Evolutionary conservation across 139 green algal species (phyloP), one percentile per base, ranked within the genome.

Genomic region (Picochlorum sp.): DNA sequence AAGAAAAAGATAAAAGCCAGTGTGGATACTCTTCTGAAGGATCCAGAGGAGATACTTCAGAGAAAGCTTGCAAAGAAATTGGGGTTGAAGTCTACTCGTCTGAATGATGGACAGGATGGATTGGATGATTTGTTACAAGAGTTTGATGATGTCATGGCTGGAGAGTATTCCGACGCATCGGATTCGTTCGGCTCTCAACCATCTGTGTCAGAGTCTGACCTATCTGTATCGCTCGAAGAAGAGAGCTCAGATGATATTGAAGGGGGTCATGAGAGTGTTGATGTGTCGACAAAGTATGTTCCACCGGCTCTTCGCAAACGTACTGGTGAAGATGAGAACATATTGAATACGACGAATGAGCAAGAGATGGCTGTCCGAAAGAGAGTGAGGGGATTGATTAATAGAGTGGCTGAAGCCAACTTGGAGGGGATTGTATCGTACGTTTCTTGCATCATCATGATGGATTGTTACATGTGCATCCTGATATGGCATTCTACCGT

Each of bases 321-420:
- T 3, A 37, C 65, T 30, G 58, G n/a, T 10, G 63, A 26, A 16
- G 74, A 41, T 0, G 62, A 28, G 28, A 30, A 30, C 28, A 30
- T 30, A n/a, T 46, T 28, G n/a, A 41, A 9, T 41, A 41, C 8
- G 34, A 11, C 34, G 9, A 56, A 41, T 1, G 68, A 24, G n/a
- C 16, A 47, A 2, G 37, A 62, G 46, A 51, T 46, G 65, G 16
- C 65, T 72, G 1, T 46, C 89, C 59, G 66, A 76, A 67, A 78
- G 9, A 72, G 76, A 4, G 69, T 92, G 46, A 82, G 78, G 16
- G 86, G 86, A 18, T 74, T 90, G 47, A 74, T 93, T 38, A 93
- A 93, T 71, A 77, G 84, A 32, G 71, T 92, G 58, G 81, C 83
- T 0, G 83, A 89, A 56, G 51, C 71, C 46, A 94, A 89, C 74